Conservation (phyloP, 768 basidiomycete species). For the Rhizopogon vesiculosus region DNA sequence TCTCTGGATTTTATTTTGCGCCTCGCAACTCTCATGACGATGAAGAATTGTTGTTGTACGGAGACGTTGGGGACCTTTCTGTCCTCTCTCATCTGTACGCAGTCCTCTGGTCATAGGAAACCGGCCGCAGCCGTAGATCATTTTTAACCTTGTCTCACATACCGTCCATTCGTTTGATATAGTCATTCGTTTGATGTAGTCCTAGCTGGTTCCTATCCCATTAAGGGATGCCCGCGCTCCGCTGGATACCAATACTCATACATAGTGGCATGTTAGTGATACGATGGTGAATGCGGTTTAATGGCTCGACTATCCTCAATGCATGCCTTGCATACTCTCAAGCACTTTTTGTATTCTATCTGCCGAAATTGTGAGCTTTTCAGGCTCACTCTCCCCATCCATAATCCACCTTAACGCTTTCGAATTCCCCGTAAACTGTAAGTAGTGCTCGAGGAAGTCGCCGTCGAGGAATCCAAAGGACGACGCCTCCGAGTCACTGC, state of each 20-base stretch:
- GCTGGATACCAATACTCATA: conserved; percentile 9
- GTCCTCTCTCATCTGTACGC: conserved; percentile 4
- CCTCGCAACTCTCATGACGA: conserved; percentile 35
- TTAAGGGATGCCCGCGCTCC: neutral
- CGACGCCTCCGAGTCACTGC: conserved; percentile 50
- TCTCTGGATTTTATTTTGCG: conserved; percentile 91
- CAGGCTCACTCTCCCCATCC: conserved; percentile 53
- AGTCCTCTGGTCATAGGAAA: neutral
- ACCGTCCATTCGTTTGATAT: neutral
- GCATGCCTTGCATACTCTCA: conserved; percentile 51
- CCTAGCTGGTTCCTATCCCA: neutral
- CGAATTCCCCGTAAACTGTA: conserved; percentile 35
- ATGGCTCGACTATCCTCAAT: conserved; percentile 28
- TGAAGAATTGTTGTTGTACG: conserved; percentile 8
- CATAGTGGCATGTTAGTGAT: conserved; percentile 12
- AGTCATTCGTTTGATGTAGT: neutral
- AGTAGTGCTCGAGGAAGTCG: conserved; percentile 72
- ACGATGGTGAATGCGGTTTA: neutral
- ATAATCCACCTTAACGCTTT: conserved; percentile 47
- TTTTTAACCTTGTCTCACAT: conserved; percentile 10
- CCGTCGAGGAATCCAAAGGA: conserved; percentile 85
- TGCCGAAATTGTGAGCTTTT: conserved; percentile 44
- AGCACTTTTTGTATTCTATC: conserved; percentile 33
- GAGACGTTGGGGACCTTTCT: conserved; percentile 1
- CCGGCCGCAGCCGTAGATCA: neutral